phyloP scores from a whole-genome alignment of 2,329 filamentous ascomycete species.

The Diaporthe aspalathi region DNA sequence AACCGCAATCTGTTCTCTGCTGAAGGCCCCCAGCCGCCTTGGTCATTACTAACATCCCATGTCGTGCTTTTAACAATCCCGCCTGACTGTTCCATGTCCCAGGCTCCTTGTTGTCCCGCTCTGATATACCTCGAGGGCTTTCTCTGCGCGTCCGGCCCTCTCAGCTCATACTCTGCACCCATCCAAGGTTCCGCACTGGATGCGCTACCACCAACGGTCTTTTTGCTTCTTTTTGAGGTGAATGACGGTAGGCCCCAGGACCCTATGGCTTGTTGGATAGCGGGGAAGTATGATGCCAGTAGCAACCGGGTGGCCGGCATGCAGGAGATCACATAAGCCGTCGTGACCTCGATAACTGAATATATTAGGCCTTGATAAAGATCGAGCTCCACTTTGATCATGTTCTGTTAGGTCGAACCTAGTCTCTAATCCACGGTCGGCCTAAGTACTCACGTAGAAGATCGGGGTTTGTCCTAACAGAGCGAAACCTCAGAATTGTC shows the following conservation, averaged over 20 bases:
- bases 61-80: constrained; percentile 11
- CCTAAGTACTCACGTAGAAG: neutral
- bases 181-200: constrained; percentile 10
- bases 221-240: neutral
- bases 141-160: neutral
- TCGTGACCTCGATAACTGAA: constrained; percentile 2
- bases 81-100: constrained; percentile 1
- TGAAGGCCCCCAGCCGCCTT: neutral
- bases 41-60: neutral
- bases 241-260: constrained; percentile 3
- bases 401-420: neutral
- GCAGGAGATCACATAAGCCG: constrained; percentile 10
- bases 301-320: neutral
- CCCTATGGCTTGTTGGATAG: constrained; percentile 1
- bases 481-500: constrained; percentile 1
- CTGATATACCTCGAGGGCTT: neutral
- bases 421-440: too few species aligned
- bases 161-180: constrained; percentile 3
- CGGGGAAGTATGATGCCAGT: constrained; percentile 4
- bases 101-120: neutral
- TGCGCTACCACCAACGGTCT: constrained; percentile 2
- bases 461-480: neutral
- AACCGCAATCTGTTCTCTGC: neutral
- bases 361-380: neutral
- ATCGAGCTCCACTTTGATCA: neutral